Evolutionary conservation across 371 early-diverging fungal species (phyloP).

Genomic region (Homolaphlyctis polyrhiza): DNA sequence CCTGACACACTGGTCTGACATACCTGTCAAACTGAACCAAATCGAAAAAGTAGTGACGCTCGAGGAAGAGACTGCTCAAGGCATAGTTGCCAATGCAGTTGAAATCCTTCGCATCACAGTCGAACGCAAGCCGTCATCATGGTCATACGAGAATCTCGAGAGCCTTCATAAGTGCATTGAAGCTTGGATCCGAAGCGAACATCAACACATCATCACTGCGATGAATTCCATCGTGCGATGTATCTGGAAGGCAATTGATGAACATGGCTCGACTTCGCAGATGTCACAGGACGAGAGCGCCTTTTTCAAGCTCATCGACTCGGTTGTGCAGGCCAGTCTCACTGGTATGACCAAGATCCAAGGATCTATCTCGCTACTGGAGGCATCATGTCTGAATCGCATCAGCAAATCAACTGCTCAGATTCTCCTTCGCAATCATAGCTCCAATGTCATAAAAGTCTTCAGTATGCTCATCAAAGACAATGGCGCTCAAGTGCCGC

Average conservation of each 20-base stretch:
- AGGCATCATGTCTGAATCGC: slow-evolving; percentile 62
- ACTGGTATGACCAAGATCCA: slow-evolving; percentile 64
- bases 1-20: slow-evolving; percentile 59
- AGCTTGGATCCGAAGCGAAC: slow-evolving; percentile 61
- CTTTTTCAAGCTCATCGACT: slow-evolving; percentile 58
- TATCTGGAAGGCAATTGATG: slow-evolving; percentile 33
- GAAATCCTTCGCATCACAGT: slow-evolving; percentile 65
- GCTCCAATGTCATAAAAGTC: slow-evolving; percentile 75
- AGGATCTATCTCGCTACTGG: slow-evolving; percentile 65
- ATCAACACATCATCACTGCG: slow-evolving; percentile 54
- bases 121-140: slow-evolving; percentile 38
- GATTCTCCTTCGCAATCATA: slow-evolving; percentile 43
- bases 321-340: slow-evolving; percentile 60
- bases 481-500: slow-evolving; percentile 22
- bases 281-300: slow-evolving; percentile 42
- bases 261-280: slow-evolving; percentile 7
- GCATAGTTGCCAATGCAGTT: slow-evolving; percentile 14
- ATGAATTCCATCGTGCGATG: slow-evolving; percentile 64
- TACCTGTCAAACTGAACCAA: slow-evolving; percentile 38
- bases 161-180: slow-evolving; percentile 65
- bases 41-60: slow-evolving; percentile 35
- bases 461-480: slow-evolving; percentile 81
- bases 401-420: slow-evolving; percentile 50
- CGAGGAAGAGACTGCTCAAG: slow-evolving; percentile 7
- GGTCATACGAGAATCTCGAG: slow-evolving; percentile 63